A percentile compares a stretch with the other conserved stretches of the same genome.
Evolutionary conservation across 2,329 filamentous ascomycete species (phyloP).

Genomic region (Ascochyta pisi): DNA sequence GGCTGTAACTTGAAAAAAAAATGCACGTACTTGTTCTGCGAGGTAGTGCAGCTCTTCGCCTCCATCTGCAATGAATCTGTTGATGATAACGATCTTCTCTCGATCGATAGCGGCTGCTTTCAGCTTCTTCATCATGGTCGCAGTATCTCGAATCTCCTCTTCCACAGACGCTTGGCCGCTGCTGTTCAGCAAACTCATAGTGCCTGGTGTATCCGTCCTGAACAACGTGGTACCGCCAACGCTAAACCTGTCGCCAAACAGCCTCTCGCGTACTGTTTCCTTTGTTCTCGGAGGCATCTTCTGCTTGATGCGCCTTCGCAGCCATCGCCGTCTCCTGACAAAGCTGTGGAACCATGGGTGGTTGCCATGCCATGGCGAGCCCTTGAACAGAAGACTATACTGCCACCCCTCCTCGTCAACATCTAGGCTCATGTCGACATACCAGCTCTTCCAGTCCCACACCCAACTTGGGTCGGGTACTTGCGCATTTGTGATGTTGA

Average conservation of each 20-base stretch:
- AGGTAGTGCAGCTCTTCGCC: constrained; percentile 76
- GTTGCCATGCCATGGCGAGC: constrained; percentile 77
- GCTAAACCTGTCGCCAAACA: constrained; percentile 49
- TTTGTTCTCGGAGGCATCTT: constrained; percentile 47
- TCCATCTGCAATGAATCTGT: constrained; percentile 80
- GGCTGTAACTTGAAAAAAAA: background rate
- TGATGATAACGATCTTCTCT: constrained; percentile 85
- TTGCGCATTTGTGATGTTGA: constrained; percentile 84
- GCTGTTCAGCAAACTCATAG: constrained; percentile 46
- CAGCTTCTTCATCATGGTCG: constrained; percentile 72
- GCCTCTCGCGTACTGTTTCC: constrained; percentile 38
- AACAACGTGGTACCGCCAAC: constrained; percentile 48
- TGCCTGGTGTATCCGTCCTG: constrained; percentile 52
- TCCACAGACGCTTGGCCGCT: constrained; percentile 46
- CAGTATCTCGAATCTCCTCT: constrained; percentile 69
- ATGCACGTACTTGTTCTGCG: constrained; percentile 60
- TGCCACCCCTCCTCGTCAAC: constrained; percentile 94
- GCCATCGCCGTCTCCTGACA: constrained; percentile 88
- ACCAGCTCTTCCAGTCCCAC: constrained; percentile 80
- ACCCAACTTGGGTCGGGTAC: constrained; percentile 95
- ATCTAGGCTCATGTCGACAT: constrained; percentile 78
- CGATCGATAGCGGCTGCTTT: constrained; percentile 80
- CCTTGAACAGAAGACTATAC: constrained; percentile 85
- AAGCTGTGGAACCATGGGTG: constrained; percentile 94
- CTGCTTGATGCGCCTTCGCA: constrained; percentile 77